These are phyloP conservation scores for Colletotrichum godetiae DNA, from an alignment of 2,329 filamentous ascomycete species.

Conservation along the genomic window DNA sequence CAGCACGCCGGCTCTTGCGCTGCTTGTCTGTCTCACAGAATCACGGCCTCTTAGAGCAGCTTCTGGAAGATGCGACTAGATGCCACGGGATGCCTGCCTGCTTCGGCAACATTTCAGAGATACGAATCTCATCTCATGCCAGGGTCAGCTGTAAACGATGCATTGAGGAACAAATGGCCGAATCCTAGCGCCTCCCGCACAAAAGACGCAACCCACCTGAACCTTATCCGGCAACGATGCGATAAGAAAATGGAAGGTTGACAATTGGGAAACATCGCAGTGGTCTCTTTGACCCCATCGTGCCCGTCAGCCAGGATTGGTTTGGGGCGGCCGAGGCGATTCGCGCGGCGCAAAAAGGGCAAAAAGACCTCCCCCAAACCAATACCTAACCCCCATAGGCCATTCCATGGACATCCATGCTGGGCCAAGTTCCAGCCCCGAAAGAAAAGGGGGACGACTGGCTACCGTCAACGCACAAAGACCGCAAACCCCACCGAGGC, in stretches of 20 bases:
- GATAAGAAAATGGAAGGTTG: not conserved
- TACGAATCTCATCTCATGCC: not conserved
- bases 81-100: not conserved
- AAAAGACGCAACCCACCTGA: conserved; percentile 30
- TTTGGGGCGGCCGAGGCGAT: not conserved
- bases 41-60: not conserved
- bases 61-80: conserved; percentile 16
- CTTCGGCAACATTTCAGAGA: not conserved
- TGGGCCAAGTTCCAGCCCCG: conserved; percentile 5
- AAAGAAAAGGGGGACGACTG: conserved; percentile 14
- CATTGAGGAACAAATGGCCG: conserved; percentile 23
- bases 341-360: not conserved
- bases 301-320: not conserved
- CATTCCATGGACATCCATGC: conserved; percentile 7
- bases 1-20: too few species aligned
- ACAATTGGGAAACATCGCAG: not conserved
- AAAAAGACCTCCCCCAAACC: not conserved
- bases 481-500: conserved; percentile 26
- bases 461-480: conserved; percentile 34
- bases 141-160: conserved; percentile 23
- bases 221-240: conserved; percentile 21
- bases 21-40: too few species aligned
- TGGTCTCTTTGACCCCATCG: not conserved
- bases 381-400: not conserved
- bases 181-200: conserved; percentile 27